Conservation (phyloP, 2,329 filamentous ascomycete species). For the Epicoccum sorghinum region DNA sequence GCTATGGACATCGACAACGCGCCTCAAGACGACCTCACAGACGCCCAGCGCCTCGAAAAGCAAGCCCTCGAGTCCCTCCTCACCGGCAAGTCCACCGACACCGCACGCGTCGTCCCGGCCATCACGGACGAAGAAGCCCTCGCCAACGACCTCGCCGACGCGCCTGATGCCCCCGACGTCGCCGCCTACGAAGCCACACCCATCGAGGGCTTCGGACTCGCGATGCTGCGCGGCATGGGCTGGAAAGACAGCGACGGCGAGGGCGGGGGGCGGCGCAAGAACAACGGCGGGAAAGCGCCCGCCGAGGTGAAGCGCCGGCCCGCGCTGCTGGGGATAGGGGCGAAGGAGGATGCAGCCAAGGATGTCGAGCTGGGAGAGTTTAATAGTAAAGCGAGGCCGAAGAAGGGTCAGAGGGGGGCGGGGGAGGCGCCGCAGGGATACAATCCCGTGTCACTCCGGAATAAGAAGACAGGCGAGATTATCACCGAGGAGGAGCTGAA, state of each 20-base stretch:
- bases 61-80: conserved; percentile 56
- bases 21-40: conserved; percentile 33
- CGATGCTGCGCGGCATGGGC: conserved; percentile 89
- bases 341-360: conserved; percentile 72
- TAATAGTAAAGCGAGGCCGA: conserved; percentile 60
- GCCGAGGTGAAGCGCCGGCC: conserved; percentile 73
- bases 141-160: conserved; percentile 69
- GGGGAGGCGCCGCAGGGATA: conserved; percentile 58
- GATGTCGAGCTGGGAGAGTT: conserved; percentile 76
- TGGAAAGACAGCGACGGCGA: conserved; percentile 77
- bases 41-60: conserved; percentile 57
- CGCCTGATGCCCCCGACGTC: conserved; percentile 76
- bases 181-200: conserved; percentile 88
- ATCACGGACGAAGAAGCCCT: conserved; percentile 70
- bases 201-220: conserved; percentile 92
- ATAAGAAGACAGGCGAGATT: conserved; percentile 66
- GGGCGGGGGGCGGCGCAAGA: conserved; percentile 42
- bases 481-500: conserved; percentile 68
- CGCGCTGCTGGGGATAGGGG: conserved; percentile 85
- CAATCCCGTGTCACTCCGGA: conserved; percentile 65
- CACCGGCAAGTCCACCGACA: conserved; percentile 45
- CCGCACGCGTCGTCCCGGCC: conserved; percentile 48
- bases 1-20: conserved; percentile 26
- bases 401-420: conserved; percentile 48
- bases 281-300: conserved; percentile 55